Base-by-base conservation (phyloP, 768 basidiomycete species). In the Mycena pura region DNA sequence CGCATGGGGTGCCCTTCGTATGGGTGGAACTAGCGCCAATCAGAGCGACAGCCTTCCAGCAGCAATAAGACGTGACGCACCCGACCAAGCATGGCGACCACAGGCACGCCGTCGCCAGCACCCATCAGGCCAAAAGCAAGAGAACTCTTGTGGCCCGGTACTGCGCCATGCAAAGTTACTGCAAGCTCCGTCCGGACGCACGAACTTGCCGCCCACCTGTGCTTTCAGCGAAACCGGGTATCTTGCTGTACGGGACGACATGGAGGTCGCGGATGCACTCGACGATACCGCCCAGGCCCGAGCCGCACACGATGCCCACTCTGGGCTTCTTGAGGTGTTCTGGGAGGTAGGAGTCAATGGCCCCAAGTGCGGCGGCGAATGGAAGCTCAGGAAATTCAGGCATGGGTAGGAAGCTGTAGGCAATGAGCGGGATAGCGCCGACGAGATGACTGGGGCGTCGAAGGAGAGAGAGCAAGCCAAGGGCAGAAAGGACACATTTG, bases 51-150 rank as follows among this genome's bases (percentile, higher is more conserved):
- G 17, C 41, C 28, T 11, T 21, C 10, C 24, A 34, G 9, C 11
- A 27, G 6, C 11, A 10, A 73, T n/a, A 85, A 53, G 67, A 92
- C 92, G 71, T 2, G 15, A 52, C 58, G 17, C 22, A 60, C 58
- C n/a, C 95, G 80, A 60, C 94, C 94, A 28, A 96, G 86, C 91
- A 95, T 95, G 10, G 89, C 92, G 3, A 96, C 92, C 11, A 92
- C 93, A 0, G 95, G 91, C 0, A 90, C 82, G n/a, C 84, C 84
- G 50, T 81, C 76, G 5, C 79, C 82, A 28, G 73, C 69, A 1
- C 92, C 91, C 68, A 95, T 79, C 24, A 86, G 73, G 6, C 94
- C 94, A 74, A 96, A 95, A 0, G 92, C 92, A 21, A 96, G 78
- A 8, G 83, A 76, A 60, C 91, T 93, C 74, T 86, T 85, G 67